phyloP scores from a whole-genome alignment of 2,329 filamentous ascomycete species.

The Sporothrix humicola region DNA sequence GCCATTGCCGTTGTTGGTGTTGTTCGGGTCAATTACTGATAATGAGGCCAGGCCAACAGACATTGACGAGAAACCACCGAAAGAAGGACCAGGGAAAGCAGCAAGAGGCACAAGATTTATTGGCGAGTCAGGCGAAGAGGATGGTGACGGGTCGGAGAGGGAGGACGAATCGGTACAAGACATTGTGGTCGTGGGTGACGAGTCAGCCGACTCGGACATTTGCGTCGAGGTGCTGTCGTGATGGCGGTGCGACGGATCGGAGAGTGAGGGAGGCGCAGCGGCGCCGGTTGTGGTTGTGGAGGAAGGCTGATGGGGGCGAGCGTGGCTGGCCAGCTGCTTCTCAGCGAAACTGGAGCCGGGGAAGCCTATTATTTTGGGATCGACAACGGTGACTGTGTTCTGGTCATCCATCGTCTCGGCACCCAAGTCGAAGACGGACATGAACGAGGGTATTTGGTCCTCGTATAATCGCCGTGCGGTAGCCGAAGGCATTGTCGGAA shows the following conservation, averaged over 20 bases:
- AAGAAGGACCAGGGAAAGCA: slow-evolving; percentile 68
- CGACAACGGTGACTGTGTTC: slow-evolving; percentile 60
- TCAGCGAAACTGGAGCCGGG: slow-evolving; percentile 47
- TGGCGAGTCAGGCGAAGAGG: slow-evolving; percentile 89
- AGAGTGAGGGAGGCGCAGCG: slow-evolving; percentile 42
- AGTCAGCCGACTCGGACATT: slow-evolving; percentile 83
- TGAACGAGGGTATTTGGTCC: slow-evolving; percentile 76
- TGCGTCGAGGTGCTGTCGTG: slow-evolving; percentile 79
- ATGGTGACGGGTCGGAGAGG: slow-evolving; percentile 87
- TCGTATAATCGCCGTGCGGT: slow-evolving; percentile 66
- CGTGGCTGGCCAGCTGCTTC: slow-evolving; percentile 45
- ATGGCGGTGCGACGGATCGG: slow-evolving; percentile 68
- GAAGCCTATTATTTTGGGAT: slow-evolving; percentile 59
- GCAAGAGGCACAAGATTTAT: slow-evolving; percentile 73
- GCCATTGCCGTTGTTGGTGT: slow-evolving; percentile 30
- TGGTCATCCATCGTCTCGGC: slow-evolving; percentile 59
- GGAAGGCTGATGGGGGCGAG: slow-evolving; percentile 40
- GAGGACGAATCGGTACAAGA: slow-evolving; percentile 92
- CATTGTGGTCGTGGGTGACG: slow-evolving; percentile 91
- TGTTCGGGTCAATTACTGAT: slow-evolving; percentile 46
- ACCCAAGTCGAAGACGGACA: slow-evolving; percentile 75
- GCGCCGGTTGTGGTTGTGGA: neutral
- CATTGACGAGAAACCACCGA: slow-evolving; percentile 55
- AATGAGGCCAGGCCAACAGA: slow-evolving; percentile 47
- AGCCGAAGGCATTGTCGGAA: slow-evolving; percentile 64